phyloP scores from a whole-genome alignment of 1,284 basidiomycete genomes.

The Naganishia liquefaciens region DNA sequence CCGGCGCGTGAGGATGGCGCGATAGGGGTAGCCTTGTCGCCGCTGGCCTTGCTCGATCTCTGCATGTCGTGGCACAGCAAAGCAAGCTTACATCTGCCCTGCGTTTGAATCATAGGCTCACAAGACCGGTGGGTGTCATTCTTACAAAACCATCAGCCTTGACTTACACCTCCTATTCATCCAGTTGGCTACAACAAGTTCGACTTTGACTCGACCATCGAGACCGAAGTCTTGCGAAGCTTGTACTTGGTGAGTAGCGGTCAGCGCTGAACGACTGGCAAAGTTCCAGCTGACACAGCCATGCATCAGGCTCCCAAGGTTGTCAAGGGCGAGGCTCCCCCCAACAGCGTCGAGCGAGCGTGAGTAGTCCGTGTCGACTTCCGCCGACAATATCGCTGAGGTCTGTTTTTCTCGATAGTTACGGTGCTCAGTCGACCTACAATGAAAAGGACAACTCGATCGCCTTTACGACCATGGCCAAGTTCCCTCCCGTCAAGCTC shows the following conservation, averaged over 20 bases:
- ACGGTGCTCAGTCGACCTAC: conserved; percentile 80
- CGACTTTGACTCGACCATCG: conserved; percentile 81
- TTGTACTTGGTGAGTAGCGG: conserved; percentile 78
- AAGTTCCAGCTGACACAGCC: neutral
- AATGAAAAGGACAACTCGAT: conserved; percentile 74
- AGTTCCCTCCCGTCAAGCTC: conserved; percentile 87
- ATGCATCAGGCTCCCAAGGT: conserved; percentile 47
- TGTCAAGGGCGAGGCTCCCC: conserved; percentile 58
- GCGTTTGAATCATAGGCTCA: conserved; percentile 2
- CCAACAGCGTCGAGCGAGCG: conserved; percentile 58
- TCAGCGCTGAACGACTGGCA: neutral
- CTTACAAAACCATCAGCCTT: neutral
- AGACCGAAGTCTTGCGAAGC: conserved; percentile 73
- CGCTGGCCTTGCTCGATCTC: neutral
- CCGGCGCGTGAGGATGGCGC: neutral
- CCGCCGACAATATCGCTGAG: neutral
- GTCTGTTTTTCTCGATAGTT: conserved; percentile 43
- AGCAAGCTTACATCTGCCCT: neutral
- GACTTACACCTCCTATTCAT: neutral
- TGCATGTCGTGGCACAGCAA: neutral
- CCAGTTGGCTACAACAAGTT: conserved; percentile 78
- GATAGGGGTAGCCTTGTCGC: neutral
- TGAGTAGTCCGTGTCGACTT: conserved; percentile 46
- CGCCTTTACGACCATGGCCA: conserved; percentile 84
- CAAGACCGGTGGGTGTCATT: conserved; percentile 14